These are phyloP conservation scores for Solanum paucissectum DNA, from an alignment of 257 asterid genomes.

Conservation along the genomic window DNA sequence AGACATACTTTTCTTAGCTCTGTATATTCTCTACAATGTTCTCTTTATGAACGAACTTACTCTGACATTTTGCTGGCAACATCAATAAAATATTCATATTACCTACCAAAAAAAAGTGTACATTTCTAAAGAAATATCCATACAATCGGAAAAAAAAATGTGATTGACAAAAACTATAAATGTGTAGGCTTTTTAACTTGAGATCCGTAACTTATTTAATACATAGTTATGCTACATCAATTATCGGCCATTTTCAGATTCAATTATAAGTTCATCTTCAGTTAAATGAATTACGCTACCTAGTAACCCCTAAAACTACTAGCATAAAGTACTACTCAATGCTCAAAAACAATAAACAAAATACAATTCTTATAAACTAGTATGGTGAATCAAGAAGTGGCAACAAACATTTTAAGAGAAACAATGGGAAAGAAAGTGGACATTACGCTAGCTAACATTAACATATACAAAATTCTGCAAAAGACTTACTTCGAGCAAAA, in stretches of 20 bases:
- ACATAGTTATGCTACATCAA: not conserved
- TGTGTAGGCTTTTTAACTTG: not conserved
- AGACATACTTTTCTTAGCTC: not conserved
- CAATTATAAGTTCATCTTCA: not conserved
- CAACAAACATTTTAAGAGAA: not conserved
- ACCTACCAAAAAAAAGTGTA: not conserved
- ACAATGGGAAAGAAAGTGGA: not conserved
- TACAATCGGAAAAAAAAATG: not conserved
- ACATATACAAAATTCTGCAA: not conserved
- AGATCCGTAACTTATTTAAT: not conserved
- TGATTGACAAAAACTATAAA: not conserved
- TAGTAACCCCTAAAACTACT: not conserved
- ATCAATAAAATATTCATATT: not conserved
- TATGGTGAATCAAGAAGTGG: not conserved
- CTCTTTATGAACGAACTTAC: not conserved
- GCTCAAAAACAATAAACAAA: not conserved
- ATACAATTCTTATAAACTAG: not conserved
- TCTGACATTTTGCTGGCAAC: not conserved
- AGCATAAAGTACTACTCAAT: not conserved
- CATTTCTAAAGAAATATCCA: not conserved
- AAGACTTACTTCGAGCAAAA: conserved; percentile 62
- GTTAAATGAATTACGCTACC: not conserved
- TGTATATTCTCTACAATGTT: not conserved
- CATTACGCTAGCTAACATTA: not conserved
- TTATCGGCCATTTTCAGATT: not conserved